phyloP scores from a whole-genome alignment of 2,329 filamentous ascomycete genomes.

The Cercospora sp. region DNA sequence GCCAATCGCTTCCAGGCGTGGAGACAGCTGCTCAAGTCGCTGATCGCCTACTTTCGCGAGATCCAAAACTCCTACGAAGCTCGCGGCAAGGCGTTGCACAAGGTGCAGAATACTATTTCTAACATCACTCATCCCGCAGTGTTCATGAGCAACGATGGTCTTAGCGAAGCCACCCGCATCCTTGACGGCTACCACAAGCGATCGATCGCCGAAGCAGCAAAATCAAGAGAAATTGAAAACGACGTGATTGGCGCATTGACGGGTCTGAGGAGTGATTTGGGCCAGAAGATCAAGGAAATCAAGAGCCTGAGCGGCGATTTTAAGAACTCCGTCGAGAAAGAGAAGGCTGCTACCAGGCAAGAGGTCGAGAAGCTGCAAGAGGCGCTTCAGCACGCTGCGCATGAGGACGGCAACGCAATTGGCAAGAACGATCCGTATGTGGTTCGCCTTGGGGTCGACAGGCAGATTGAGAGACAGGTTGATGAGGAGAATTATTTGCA shows the following conservation, averaged over 20 bases:
- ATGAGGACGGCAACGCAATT: constrained; percentile 70
- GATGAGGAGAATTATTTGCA: constrained; percentile 98
- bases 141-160: constrained; percentile 78
- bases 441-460: constrained; percentile 79
- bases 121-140: constrained; percentile 72
- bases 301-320: constrained; percentile 91
- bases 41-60: constrained; percentile 92
- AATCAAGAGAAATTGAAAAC: constrained; percentile 84
- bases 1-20: constrained; percentile 91
- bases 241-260: constrained; percentile 88
- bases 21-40: constrained; percentile 91
- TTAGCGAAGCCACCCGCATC: constrained; percentile 81
- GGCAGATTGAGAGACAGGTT: constrained; percentile 86
- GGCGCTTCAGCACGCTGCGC: constrained; percentile 73
- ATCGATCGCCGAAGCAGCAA: constrained; percentile 76
- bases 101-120: constrained; percentile 80
- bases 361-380: constrained; percentile 81
- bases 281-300: constrained; percentile 98
- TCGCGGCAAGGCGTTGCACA: constrained; percentile 76
- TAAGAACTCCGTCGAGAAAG: constrained; percentile 93
- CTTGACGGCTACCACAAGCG: constrained; percentile 80
- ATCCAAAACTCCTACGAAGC: constrained; percentile 86
- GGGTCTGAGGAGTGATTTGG: constrained; percentile 81
- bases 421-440: constrained; percentile 94
- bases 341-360: constrained; percentile 81